phyloP scores from a whole-genome alignment of 768 basidiomycete species.

The Russula abietina region DNA sequence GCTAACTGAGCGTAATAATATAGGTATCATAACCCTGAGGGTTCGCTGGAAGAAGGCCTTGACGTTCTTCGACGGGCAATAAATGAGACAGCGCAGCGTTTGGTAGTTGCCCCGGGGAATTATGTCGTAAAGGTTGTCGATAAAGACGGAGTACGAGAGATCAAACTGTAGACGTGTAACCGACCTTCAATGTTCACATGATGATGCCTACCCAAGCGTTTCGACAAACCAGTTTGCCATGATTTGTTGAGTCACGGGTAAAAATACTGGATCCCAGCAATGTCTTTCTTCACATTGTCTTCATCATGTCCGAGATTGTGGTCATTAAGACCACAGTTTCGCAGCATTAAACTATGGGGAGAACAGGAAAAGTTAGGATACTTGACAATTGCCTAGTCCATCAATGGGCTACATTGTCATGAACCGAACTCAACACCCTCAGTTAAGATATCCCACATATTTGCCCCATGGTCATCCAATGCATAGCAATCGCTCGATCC shows the following conservation, averaged over 20 bases:
- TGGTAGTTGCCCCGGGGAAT: slow-evolving; percentile 70
- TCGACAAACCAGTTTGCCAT: neutral
- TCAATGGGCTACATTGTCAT: neutral
- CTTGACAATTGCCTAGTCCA: too few species aligned
- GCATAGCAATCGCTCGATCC: neutral
- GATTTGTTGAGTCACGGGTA: neutral
- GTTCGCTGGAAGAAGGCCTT: slow-evolving; percentile 77
- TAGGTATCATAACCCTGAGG: slow-evolving; percentile 90
- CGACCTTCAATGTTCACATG: neutral
- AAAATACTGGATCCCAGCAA: neutral
- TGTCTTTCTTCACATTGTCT: neutral
- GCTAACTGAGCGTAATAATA: slow-evolving; percentile 5
- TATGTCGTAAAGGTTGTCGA: slow-evolving; percentile 92
- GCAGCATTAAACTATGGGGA: neutral
- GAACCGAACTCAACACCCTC: neutral
- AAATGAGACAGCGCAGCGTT: slow-evolving; percentile 76
- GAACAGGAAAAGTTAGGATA: neutral
- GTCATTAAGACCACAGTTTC: neutral
- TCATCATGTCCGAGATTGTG: neutral
- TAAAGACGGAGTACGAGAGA: slow-evolving; percentile 79
- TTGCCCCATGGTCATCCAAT: neutral
- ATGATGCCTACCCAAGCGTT: neutral
- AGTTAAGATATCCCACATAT: neutral
- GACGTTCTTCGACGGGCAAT: slow-evolving; percentile 81
- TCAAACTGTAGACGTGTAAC: slow-evolving; percentile 44